These are phyloP conservation scores for Mycosarcoma mackinlayi DNA, from an alignment of 1,284 basidiomycete species.

Conservation along the genomic window DNA sequence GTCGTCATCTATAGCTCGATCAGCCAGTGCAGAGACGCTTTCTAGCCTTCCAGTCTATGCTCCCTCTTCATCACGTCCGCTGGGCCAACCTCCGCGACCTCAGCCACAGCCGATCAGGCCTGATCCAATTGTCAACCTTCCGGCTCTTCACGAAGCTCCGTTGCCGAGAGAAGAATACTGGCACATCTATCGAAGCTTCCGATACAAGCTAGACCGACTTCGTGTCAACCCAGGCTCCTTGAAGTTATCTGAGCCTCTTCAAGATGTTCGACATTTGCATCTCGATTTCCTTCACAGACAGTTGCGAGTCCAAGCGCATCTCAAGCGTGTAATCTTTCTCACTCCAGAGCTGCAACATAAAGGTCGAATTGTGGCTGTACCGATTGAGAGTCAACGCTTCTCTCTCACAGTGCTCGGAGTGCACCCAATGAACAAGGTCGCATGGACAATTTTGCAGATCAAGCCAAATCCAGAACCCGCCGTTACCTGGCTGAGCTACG, in stretches of 20 bases:
- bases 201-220: slow-evolving; percentile 2
- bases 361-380: slow-evolving; percentile 10
- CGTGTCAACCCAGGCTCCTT: background rate
- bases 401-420: background rate
- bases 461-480: background rate
- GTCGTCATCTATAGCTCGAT: too few relatives aligned
- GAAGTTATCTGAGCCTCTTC: background rate
- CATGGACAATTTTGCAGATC: slow-evolving; percentile 12
- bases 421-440: background rate
- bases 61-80: too few relatives aligned
- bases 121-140: background rate
- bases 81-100: too few relatives aligned
- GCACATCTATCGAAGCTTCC: slow-evolving; percentile 2
- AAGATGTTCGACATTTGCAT: background rate
- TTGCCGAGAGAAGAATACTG: background rate
- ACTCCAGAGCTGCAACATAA: background rate
- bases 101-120: too few relatives aligned
- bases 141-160: background rate
- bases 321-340: slow-evolving; percentile 1
- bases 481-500: slow-evolving; percentile 14
- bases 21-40: too few relatives aligned
- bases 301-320: slow-evolving; percentile 5
- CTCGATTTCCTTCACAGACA: slow-evolving; percentile 2
- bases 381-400: slow-evolving; percentile 8
- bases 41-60: too few relatives aligned